Base-by-base conservation (phyloP, 805 yeast genomes). In the Groenewaldozyma tartarivorans region DNA sequence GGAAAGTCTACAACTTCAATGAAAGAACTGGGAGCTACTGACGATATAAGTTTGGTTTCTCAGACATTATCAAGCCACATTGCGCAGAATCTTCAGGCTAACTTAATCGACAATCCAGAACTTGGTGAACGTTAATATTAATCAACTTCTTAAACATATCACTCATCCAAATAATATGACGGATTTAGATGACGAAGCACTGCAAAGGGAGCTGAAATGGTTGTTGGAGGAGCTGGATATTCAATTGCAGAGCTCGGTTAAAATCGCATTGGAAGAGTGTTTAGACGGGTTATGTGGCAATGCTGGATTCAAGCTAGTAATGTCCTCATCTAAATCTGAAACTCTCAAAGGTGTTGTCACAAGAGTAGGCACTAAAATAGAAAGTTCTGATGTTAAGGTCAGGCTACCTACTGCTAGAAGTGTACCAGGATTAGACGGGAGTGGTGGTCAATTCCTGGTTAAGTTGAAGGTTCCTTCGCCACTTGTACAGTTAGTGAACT, bases 1-100 rank as follows among this genome's bases (percentile, higher is more conserved):
- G 75, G 72, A 4, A 70, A 71, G 33, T 50, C 51, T n/a, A 81
- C 82, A 20, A 75, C 81, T 0, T 71, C 77, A 3, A 65, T 81
- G 24, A 42, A 56, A 2, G 54, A 48, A 34, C 47, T 35, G 19
- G 58, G 55, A 3, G 57, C 54, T 4, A 46, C 50, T 16, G 43
- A 56, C 4, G 35, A 51, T 17, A 60, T 64, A 1, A 54, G 56
- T n/a, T 62, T 61, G 3, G 69, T 77, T 9, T 69, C 74, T 1
- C 50, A 57, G 4, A 47, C 56, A 15, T 69, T 78, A 46, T 74
- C 67, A 1, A 54, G n/a, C n/a, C n/a, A n/a, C n/a, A n/a, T n/a
- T n/a, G n/a, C n/a, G n/a, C n/a, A n/a, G n/a, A 16, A 17, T 13
- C n/a, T 20, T 30, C 30, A 16, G 31, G 33, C 20, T n/a, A n/a